Conservation (phyloP, 257 asterid genomes). For the Prunella vulgaris region DNA sequence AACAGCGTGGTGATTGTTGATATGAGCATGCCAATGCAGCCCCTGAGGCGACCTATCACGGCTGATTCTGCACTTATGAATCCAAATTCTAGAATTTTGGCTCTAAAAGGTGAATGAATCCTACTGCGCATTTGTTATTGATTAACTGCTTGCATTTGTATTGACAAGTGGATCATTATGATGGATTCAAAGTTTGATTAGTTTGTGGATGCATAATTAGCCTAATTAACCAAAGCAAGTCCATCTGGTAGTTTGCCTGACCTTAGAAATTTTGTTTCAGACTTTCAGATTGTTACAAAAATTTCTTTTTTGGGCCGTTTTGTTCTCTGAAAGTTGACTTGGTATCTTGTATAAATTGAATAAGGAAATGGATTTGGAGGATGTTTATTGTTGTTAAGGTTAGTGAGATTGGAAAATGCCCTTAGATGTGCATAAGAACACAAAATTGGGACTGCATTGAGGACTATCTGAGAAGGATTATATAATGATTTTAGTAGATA, state of each 20-base stretch:
- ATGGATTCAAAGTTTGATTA: not conserved
- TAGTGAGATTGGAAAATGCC: not conserved
- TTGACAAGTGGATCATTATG: not conserved
- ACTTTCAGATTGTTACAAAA: not conserved
- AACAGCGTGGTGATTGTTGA: constrained; percentile 94
- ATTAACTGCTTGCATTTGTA: not conserved
- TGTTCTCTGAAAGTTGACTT: not conserved
- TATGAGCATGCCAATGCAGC: constrained; percentile 95
- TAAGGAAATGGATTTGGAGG: not conserved
- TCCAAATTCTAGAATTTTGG: constrained; percentile 83
- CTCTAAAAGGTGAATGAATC: constrained; percentile 70
- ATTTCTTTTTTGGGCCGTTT: not conserved
- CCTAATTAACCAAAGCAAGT: not conserved
- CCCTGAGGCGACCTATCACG: constrained; percentile 92
- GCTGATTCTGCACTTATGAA: constrained; percentile 99
- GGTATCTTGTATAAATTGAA: constrained; percentile 7
- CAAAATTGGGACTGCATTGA: not conserved
- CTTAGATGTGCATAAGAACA: not conserved
- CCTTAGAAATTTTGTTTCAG: not conserved
- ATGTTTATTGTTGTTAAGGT: not conserved
- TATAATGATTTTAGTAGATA: not conserved
- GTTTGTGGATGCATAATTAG: not conserved
- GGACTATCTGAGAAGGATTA: constrained; percentile 1
- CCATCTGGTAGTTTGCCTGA: constrained; percentile 8
- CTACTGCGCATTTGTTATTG: not conserved